Base-by-base conservation (phyloP, 345 rosid species). In the Murraya koenigii region DNA sequence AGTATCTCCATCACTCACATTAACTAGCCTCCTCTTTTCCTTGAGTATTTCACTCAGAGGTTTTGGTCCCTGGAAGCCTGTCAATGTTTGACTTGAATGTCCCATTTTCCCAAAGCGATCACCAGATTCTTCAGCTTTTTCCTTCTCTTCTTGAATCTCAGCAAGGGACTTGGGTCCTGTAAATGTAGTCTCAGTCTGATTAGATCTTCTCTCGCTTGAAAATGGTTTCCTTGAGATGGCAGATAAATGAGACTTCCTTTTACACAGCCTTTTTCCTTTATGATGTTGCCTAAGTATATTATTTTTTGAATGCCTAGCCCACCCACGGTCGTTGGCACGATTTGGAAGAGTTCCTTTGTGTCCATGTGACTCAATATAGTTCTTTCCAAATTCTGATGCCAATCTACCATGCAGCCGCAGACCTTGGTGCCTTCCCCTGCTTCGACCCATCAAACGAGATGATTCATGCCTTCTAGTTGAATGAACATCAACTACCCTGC, bases 21-120 rank as follows among this genome's bases (percentile, higher is more conserved):
- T 63, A 58, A 35, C 72, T 69, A 33, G 38, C 68, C 62, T 83
- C 67, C 49, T 76, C 38, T 88, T 90, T 77, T 80, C 87, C 80
- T 84, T 80, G 35, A 90, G 89, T 75, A 90, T 87, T 84, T 88
- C 91, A 70, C 84, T 82, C 79, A 88, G 80, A 66, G 89, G 85
- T 44, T 88, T 90, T 23, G 93, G 90, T 22, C 87, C 85, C 74
- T 81, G 77, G 75, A 90, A 90, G 78, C 85, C 87, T 41, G 77
- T 77, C 41, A 44, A 56, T 22, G 44, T 75, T 64, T 56, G 56
- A 39, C 73, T 56, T 25, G 71, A 67, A 69, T 60, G 35, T 54
- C 69, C 72, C 23, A 23, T 36, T 59, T 71, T 74, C 58, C 54
- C 72, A 25, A 59, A 63, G 77, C 2, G 39, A 36, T 74, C 72